phyloP scores from a whole-genome alignment of 345 rosid genomes.

The Melaleuca quinquenervia region DNA sequence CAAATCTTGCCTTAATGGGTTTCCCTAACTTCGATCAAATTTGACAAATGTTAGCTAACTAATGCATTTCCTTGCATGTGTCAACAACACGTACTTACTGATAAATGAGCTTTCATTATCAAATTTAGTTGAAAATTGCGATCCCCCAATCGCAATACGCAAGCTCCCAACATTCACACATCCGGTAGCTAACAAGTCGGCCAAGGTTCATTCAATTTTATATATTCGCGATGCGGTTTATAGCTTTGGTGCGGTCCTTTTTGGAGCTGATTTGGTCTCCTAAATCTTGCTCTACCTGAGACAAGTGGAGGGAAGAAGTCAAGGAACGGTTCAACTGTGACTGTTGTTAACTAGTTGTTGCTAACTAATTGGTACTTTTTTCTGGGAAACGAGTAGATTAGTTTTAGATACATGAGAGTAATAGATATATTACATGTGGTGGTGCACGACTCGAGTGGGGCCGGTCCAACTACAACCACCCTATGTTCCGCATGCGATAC shows the following conservation, averaged over 20 bases:
- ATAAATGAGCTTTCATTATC: not conserved
- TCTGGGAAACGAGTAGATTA: not conserved
- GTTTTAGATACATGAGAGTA: not conserved
- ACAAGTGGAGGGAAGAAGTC: slow-evolving; percentile 7
- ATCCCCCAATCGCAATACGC: too few relatives aligned
- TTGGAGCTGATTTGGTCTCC: not conserved
- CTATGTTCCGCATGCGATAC: not conserved
- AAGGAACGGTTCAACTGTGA: slow-evolving; percentile 43
- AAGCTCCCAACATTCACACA: not conserved
- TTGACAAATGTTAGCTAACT: not conserved
- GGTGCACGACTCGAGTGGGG: slow-evolving; percentile 3
- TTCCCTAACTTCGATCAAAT: not conserved
- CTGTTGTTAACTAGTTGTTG: slow-evolving; percentile 1
- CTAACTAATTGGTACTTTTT: not conserved
- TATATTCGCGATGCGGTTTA: not conserved
- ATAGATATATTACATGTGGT: not conserved
- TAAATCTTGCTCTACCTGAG: not conserved
- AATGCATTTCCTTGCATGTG: not conserved
- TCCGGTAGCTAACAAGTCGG: not conserved
- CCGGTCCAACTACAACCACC: slow-evolving; percentile 4
- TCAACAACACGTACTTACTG: not conserved
- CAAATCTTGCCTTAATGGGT: not conserved
- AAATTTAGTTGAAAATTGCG: not conserved
- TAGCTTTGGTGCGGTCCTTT: not conserved
- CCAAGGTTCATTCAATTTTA: not conserved